These are phyloP conservation scores for Boletus rufocinnamomeus DNA, from an alignment of 768 basidiomycete species.

Conservation along the genomic window DNA sequence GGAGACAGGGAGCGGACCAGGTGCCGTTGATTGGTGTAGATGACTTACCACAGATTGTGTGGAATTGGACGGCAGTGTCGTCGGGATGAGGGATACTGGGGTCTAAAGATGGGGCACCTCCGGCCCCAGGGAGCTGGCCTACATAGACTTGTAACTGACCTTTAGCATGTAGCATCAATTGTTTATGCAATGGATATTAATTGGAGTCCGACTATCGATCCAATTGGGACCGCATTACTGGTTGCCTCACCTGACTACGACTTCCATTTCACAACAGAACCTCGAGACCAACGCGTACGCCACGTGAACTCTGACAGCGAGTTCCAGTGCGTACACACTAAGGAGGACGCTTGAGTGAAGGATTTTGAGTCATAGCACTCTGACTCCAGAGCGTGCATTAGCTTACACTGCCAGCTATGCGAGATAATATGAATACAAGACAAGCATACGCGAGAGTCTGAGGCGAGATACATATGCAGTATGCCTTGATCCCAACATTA, in stretches of 20 bases:
- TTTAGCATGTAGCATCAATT: background rate
- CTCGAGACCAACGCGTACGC: too few species aligned
- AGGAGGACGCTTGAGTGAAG: background rate
- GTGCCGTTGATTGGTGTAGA: conserved; percentile 16
- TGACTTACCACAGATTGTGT: conserved; percentile 20
- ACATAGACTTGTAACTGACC: background rate
- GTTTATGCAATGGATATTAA: background rate
- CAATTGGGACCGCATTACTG: too few species aligned
- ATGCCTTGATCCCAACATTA: background rate
- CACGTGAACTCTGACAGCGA: too few species aligned
- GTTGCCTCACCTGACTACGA: background rate
- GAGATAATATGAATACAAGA: background rate
- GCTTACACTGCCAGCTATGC: background rate
- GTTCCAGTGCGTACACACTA: background rate
- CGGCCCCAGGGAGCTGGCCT: background rate
- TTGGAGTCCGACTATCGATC: background rate
- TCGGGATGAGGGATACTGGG: background rate
- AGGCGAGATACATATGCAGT: background rate
- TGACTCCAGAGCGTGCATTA: background rate
- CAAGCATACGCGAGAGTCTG: background rate
- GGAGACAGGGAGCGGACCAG: conserved; percentile 1
- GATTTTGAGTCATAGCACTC: background rate
- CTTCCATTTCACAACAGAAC: background rate
- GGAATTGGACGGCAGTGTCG: conserved; percentile 21
- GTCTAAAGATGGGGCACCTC: background rate